A percentile compares a stretch with the other conserved stretches of the same genome.
Conservation (phyloP, 2,329 filamentous ascomycete genomes). For the Botryotinia globosa region DNA sequence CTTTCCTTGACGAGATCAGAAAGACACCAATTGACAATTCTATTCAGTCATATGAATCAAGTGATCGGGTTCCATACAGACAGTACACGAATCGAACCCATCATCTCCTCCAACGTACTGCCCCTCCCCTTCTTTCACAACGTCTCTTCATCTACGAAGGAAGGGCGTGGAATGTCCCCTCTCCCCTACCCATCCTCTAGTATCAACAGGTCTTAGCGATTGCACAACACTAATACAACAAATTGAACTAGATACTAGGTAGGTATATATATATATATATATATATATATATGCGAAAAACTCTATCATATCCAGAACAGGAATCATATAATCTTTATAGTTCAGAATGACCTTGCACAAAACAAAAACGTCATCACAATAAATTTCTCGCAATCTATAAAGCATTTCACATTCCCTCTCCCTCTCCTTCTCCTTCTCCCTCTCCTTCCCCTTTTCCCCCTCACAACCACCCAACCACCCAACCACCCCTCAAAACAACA, state of each 20-base stretch:
- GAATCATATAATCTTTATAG: neutral
- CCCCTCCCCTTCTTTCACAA: no score
- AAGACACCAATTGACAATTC: neutral
- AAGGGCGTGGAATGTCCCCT: no score
- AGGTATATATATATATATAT: no score
- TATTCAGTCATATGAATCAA: neutral
- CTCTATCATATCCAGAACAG: neutral
- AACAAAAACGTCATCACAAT: neutral
- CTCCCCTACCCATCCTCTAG: neutral
- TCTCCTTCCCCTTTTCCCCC: neutral
- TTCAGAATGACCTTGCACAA: neutral
- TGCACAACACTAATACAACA: neutral
- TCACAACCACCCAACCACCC: neutral
- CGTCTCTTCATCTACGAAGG: neutral
- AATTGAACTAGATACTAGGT: neutral
- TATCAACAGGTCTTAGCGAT: accelerated
- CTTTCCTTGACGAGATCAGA: neutral
- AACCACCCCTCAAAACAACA: neutral
- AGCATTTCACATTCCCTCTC: neutral
- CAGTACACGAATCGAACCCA: neutral
- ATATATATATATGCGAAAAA: neutral
- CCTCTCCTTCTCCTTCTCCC: neutral
- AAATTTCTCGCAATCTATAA: neutral
- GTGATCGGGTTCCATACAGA: accelerated
- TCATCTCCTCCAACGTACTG: neutral